These are phyloP conservation scores for Vaccinium myrtillus DNA, from an alignment of 148 eudicot genomes.

Conservation along the genomic window DNA sequence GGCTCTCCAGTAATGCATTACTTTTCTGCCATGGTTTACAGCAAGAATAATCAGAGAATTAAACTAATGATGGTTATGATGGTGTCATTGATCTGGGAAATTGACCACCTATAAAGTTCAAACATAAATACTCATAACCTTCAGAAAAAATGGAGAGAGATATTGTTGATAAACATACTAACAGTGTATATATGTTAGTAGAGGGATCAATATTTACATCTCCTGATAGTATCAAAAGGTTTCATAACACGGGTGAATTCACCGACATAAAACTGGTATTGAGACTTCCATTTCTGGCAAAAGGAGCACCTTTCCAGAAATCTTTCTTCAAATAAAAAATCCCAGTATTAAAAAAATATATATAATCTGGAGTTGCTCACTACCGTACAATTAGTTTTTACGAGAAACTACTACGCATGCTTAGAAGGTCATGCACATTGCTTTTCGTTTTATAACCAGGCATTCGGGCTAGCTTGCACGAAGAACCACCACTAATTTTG, in stretches of 20 bases:
- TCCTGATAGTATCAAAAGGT: neutral
- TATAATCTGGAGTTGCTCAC: neutral
- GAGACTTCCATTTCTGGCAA: neutral
- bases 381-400: neutral
- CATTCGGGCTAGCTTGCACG: no score
- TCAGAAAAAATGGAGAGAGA: neutral
- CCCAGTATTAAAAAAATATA: neutral
- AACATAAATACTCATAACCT: neutral
- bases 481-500: no score
- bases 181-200: neutral
- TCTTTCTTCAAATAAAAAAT: neutral
- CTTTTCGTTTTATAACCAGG: no score
- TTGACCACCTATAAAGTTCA: neutral
- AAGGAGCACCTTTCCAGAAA: neutral
- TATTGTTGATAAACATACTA: neutral
- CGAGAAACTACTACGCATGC: neutral
- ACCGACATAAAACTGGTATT: neutral
- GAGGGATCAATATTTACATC: neutral
- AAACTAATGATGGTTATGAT: neutral
- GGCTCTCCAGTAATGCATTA: slow-evolving; percentile 93
- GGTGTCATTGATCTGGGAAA: neutral
- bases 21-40: slow-evolving; percentile 48
- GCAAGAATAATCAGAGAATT: neutral
- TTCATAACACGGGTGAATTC: neutral
- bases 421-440: neutral